phyloP scores from a whole-genome alignment of 2,329 filamentous ascomycete species.

The Hypoxylon sp. region DNA sequence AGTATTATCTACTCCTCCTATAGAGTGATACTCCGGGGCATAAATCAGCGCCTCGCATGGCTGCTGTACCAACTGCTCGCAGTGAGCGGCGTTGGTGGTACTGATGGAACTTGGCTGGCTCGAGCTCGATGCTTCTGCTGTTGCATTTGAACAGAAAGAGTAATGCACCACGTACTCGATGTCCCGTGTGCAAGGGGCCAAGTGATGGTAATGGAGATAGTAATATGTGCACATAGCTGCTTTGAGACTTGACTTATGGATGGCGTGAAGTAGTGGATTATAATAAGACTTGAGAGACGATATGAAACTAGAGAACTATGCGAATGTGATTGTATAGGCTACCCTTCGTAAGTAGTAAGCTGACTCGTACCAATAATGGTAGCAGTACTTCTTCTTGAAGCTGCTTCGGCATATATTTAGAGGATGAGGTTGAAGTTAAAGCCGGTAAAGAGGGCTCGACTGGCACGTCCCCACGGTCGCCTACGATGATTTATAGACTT shows the following conservation, averaged over 20 bases:
- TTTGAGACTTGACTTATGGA: neutral
- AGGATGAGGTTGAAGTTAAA: neutral
- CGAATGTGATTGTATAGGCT: neutral
- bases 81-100: conserved; percentile 27
- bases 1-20: conserved; percentile 49
- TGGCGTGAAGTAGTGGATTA: neutral
- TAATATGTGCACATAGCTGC: conserved; percentile 65
- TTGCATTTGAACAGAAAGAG: conserved; percentile 60
- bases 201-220: conserved; percentile 67
- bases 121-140: conserved; percentile 51
- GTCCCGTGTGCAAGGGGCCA: conserved; percentile 60
- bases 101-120: conserved; percentile 40
- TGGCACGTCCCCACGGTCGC: neutral
- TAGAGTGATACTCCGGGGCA: conserved; percentile 50
- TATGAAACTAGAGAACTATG: neutral
- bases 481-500: conserved; percentile 17
- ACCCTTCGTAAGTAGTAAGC: too few relatives aligned
- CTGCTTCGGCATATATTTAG: neutral
- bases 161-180: conserved; percentile 62
- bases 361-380: neutral
- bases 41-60: conserved; percentile 55
- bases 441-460: neutral
- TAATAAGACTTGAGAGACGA: neutral
- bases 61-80: conserved; percentile 39
- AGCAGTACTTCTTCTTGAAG: neutral